These are phyloP conservation scores for Microsporum ferrugineum DNA, from an alignment of 2,329 filamentous ascomycete genomes.

Conservation along the genomic window DNA sequence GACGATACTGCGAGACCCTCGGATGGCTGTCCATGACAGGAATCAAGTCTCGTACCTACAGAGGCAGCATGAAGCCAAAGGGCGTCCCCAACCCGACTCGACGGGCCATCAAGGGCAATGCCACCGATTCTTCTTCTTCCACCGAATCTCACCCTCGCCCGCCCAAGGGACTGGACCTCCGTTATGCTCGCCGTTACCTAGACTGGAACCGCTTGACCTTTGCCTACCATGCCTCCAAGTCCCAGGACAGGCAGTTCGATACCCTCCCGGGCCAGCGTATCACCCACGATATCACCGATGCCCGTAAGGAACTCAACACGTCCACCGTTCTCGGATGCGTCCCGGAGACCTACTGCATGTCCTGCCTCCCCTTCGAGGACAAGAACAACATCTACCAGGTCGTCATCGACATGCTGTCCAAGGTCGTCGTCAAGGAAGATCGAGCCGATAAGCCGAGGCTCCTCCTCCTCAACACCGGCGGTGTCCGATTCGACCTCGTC, in stretches of 20 bases:
- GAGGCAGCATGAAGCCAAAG: conserved; percentile 30
- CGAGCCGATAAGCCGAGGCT: conserved; percentile 43
- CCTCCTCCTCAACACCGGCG: conserved; percentile 50
- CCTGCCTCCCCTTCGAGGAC: conserved; percentile 43
- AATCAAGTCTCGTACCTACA: conserved; percentile 40
- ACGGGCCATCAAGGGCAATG: conserved; percentile 22
- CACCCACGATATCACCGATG: conserved; percentile 40
- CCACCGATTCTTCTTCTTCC: neutral
- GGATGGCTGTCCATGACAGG: conserved; percentile 56
- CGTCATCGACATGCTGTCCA: conserved; percentile 41
- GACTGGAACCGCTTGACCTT: conserved; percentile 60
- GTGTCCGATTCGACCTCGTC: conserved; percentile 50
- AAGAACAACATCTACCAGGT: conserved; percentile 46
- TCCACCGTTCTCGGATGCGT: conserved; percentile 49
- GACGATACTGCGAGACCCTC: conserved; percentile 56
- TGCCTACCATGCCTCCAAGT: conserved; percentile 48
- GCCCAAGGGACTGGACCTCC: conserved; percentile 7
- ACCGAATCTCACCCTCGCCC: neutral
- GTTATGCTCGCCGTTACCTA: conserved; percentile 51
- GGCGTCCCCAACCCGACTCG: conserved; percentile 36
- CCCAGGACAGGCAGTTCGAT: conserved; percentile 40
- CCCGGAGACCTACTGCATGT: conserved; percentile 45
- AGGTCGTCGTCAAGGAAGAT: conserved; percentile 41
- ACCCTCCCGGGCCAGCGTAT: conserved; percentile 38
- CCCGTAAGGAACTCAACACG: conserved; percentile 45